phyloP scores from a whole-genome alignment of 495 filamentous ascomycete genomes.

The Aspergillus nidulans region DNA sequence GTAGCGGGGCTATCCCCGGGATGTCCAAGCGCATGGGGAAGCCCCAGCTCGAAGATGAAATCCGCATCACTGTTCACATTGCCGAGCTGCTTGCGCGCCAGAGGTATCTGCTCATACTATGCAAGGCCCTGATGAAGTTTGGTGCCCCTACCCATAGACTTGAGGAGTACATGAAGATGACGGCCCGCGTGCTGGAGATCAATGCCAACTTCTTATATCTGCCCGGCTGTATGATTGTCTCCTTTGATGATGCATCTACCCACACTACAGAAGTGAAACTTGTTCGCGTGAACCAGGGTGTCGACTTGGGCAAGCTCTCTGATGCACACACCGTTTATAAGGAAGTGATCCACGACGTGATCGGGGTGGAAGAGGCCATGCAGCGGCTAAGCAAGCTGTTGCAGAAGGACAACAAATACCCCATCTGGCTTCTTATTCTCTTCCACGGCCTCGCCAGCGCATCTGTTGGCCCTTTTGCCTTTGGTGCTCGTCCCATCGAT shows the following conservation, averaged over 20 bases:
- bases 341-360: constrained; percentile 82
- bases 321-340: constrained; percentile 92
- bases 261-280: constrained; percentile 94
- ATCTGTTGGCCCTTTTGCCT: constrained; percentile 80
- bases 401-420: constrained; percentile 57
- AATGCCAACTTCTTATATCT: constrained; percentile 90
- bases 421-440: constrained; percentile 66
- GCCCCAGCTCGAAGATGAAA: constrained; percentile 57
- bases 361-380: constrained; percentile 81
- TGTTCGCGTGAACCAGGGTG: constrained; percentile 67
- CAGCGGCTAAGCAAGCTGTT: constrained; percentile 63
- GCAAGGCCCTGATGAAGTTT: constrained; percentile 80
- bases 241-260: constrained; percentile 83
- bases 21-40: constrained; percentile 44
- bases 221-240: constrained; percentile 92
- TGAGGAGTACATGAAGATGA: constrained; percentile 89
- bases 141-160: constrained; percentile 75
- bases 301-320: constrained; percentile 78
- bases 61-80: constrained; percentile 82
- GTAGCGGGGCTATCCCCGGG: constrained; percentile 33
- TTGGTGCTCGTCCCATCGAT: constrained; percentile 80
- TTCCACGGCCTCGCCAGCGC: constrained; percentile 84
- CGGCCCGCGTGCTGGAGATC: constrained; percentile 80
- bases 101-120: constrained; percentile 78
- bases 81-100: constrained; percentile 80